Evolutionary conservation across 495 filamentous ascomycete genomes (phyloP).

Genomic region (Tirmania nivea): DNA sequence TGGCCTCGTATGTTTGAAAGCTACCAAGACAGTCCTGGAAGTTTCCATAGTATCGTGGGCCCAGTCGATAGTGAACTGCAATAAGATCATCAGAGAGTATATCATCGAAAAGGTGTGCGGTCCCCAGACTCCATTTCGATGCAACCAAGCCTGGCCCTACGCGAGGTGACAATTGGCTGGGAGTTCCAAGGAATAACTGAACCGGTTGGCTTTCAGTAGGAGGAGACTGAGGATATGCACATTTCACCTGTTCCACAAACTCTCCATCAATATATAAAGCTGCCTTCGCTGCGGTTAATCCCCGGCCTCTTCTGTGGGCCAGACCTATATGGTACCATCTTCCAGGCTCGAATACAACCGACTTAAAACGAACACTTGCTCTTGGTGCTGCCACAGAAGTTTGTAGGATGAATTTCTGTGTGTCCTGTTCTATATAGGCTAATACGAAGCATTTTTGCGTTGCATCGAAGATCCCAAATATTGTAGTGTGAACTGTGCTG

Average conservation of each 20-base stretch:
- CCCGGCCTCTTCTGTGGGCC: constrained; percentile 49
- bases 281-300: constrained; percentile 59
- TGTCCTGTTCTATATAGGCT: constrained; percentile 83
- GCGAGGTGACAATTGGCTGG: constrained; percentile 65
- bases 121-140: constrained; percentile 72
- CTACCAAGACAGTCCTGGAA: constrained; percentile 91
- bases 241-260: constrained; percentile 77
- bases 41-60: constrained; percentile 78
- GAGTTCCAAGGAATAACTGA: constrained; percentile 84
- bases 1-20: constrained; percentile 93
- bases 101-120: constrained; percentile 72
- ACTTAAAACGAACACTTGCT: constrained; percentile 86
- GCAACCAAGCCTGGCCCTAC: constrained; percentile 52
- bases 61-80: constrained; percentile 72
- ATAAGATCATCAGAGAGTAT: constrained; percentile 78
- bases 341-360: constrained; percentile 44
- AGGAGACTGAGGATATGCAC: constrained; percentile 59
- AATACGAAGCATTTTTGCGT: constrained; percentile 87
- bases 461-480: constrained; percentile 87
- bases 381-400: constrained; percentile 71
- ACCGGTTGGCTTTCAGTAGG: constrained; percentile 44
- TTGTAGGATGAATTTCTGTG: constrained; percentile 86
- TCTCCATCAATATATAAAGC: constrained; percentile 81
- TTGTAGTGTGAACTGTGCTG: constrained; percentile 61
- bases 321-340: constrained; percentile 85